Evolutionary conservation across 2,329 filamentous ascomycete genomes (phyloP), one percentile per base, ranked within the genome.

Genomic region (Microsporum canis): DNA sequence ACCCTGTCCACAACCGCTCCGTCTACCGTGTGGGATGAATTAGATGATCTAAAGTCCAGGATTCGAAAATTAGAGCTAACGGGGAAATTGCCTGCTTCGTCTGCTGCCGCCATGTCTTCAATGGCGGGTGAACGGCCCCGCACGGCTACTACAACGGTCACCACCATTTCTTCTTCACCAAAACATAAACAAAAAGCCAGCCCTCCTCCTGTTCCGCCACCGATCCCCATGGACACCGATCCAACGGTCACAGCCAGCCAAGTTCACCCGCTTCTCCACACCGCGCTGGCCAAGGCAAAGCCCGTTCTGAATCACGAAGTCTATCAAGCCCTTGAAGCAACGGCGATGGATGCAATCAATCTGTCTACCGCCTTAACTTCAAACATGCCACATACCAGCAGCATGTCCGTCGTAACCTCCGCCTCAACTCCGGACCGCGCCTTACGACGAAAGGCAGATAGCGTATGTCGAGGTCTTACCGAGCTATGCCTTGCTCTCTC

Each of bases 21-120:
- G 10, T 95, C 91, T 1, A 96, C 91, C 0, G 89, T 99, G 2
- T 99, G 94, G 94, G 94, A 97, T 71, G 94, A 99, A 73, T 77
- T 99, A 33, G 94, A 97, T 68, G 94, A 97, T 65, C 77, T 99
- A 55, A 97, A 97, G 72, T 94, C 89, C 45, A 85, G 94, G 34
- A 96, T 99, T 67, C 86, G 89, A 67, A 88, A 90, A 63, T 82
- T 99, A 7, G 94, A 97, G 72, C 75, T 95, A 66, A 95, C 89
- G 1, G 91, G 91, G 62, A 96, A 95, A 73, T 77, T 94, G 38
- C 91, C 91, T 0, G 78, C 89, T 0, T 91, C 88, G 1, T 92
- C 91, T 2, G 88, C 86, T 39, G 89, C 89, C 1, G 88, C 89
- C 1, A 87, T 91, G 70, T 87, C 87, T 3, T 83, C 85, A 65